These are phyloP conservation scores for Eustoma russellianum DNA, from an alignment of 257 asterid species.

Conservation along the genomic window DNA sequence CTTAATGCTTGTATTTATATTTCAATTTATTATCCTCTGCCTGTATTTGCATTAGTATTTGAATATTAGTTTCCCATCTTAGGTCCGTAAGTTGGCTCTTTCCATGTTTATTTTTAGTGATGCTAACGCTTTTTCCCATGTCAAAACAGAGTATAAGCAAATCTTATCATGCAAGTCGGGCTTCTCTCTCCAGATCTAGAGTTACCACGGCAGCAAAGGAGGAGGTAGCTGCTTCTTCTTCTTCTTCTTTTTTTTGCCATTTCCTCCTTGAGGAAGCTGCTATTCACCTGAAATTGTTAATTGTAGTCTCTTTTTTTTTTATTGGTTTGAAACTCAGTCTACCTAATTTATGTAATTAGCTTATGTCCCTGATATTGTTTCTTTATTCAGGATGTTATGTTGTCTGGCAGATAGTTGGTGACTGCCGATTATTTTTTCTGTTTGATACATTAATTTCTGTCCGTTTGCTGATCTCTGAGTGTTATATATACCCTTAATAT, in stretches of 20 bases:
- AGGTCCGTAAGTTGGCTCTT: background rate
- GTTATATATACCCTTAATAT: background rate
- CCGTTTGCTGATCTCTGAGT: background rate
- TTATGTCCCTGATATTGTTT: too few relatives aligned
- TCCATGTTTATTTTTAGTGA: background rate
- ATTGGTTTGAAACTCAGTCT: background rate
- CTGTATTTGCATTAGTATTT: background rate
- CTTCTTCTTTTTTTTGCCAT: background rate
- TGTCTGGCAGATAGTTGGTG: too few relatives aligned
- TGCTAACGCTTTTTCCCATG: slow-evolving; percentile 11
- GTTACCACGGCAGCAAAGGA: slow-evolving; percentile 26
- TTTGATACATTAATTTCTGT: background rate
- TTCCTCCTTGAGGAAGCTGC: background rate
- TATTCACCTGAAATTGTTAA: background rate
- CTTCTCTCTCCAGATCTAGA: slow-evolving; percentile 30
- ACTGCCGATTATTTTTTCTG: background rate
- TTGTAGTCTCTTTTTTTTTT: too few relatives aligned
- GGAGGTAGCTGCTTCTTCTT: slow-evolving; percentile 34
- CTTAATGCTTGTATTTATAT: background rate
- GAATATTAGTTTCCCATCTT: background rate
- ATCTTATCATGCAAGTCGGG: slow-evolving; percentile 35
- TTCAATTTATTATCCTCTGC: background rate
- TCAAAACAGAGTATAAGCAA: slow-evolving; percentile 41
- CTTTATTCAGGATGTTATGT: background rate
- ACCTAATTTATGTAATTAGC: background rate